Evolutionary conservation across 2,329 filamentous ascomycete genomes (phyloP).

Genomic region (Chrysosphaeria jannelii): DNA sequence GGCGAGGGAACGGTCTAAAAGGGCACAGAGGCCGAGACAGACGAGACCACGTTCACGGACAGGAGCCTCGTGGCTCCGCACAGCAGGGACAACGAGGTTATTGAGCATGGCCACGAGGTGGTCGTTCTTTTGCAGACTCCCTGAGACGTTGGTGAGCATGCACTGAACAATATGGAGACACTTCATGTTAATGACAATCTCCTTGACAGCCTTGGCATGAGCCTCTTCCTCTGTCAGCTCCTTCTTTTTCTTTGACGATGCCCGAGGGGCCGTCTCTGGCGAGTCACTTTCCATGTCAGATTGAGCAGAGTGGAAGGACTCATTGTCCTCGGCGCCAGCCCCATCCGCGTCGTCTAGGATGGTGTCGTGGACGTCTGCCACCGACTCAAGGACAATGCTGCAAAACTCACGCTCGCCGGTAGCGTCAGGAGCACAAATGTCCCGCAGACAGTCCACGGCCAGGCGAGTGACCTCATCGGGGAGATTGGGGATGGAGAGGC

Average conservation of each 20-base stretch:
- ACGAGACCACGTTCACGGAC: conserved; percentile 74
- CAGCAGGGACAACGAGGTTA: conserved; percentile 82
- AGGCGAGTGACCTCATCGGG: conserved; percentile 85
- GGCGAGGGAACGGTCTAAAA: conserved; percentile 73
- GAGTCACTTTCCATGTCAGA: conserved; percentile 50
- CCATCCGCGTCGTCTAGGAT: conserved; percentile 38
- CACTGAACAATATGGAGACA: conserved; percentile 92
- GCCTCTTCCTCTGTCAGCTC: conserved; percentile 32
- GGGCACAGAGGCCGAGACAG: conserved; percentile 68
- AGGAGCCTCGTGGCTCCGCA: conserved; percentile 73
- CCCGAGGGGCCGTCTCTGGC: conserved; percentile 18
- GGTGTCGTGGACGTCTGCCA: conserved; percentile 88
- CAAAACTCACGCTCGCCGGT: conserved; percentile 60
- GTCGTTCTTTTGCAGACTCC: conserved; percentile 63
- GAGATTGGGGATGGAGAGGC: conserved; percentile 57
- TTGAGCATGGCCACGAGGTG: conserved; percentile 95
- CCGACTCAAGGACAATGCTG: conserved; percentile 65
- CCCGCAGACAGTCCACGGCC: conserved; percentile 49
- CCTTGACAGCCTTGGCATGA: conserved; percentile 47
- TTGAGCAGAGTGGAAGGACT: conserved; percentile 79
- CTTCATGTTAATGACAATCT: conserved; percentile 95
- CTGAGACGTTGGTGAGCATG: conserved; percentile 81
- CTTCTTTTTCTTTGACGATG: conserved; percentile 6
- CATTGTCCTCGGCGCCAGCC: conserved; percentile 25
- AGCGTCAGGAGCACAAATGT: conserved; percentile 47